Conservation (phyloP, 176 grass and related monocot species). For the Cenchrus americanus region DNA sequence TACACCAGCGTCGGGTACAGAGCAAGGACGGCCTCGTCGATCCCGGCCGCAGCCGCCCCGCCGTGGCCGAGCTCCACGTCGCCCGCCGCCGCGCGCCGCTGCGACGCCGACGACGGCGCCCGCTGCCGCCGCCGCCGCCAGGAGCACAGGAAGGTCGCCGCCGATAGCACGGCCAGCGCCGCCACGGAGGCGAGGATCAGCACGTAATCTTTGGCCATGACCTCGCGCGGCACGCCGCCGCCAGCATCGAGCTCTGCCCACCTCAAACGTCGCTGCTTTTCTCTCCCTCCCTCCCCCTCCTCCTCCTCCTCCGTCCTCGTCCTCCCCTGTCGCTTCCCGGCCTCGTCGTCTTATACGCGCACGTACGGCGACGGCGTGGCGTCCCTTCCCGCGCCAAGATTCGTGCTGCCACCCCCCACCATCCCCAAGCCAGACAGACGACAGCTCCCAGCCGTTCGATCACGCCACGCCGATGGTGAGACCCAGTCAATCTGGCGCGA, state of each 20-base stretch:
- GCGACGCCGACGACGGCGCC: not conserved
- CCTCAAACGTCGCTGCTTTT: not conserved
- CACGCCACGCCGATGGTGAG: not conserved
- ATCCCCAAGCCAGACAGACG: no score
- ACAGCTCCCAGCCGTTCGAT: not conserved
- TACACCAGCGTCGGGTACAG: conserved; percentile 44
- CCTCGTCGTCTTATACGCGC: not conserved
- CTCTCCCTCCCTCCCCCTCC: no score
- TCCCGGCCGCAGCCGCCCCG: not conserved
- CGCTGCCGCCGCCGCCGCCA: not conserved
- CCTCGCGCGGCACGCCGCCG: not conserved
- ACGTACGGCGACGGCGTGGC: not conserved
- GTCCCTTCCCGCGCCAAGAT: not conserved
- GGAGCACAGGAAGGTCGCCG: conserved; percentile 12
- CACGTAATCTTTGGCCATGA: conserved; percentile 15
- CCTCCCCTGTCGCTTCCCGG: not conserved
- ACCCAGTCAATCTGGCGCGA: not conserved
- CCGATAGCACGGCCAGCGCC: conserved; percentile 8
- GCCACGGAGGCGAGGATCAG: conserved; percentile 22
- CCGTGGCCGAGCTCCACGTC: conserved; percentile 16
- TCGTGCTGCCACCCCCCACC: not conserved
- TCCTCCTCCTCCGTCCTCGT: not conserved
- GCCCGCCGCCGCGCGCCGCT: not conserved
- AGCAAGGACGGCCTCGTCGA: conserved; percentile 42
- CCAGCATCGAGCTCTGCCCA: not conserved